Evolutionary conservation across 192 early-diverging fungal species (phyloP), one percentile per base, ranked within the genome.

Genomic region (Gryganskiella cystojenkinii): DNA sequence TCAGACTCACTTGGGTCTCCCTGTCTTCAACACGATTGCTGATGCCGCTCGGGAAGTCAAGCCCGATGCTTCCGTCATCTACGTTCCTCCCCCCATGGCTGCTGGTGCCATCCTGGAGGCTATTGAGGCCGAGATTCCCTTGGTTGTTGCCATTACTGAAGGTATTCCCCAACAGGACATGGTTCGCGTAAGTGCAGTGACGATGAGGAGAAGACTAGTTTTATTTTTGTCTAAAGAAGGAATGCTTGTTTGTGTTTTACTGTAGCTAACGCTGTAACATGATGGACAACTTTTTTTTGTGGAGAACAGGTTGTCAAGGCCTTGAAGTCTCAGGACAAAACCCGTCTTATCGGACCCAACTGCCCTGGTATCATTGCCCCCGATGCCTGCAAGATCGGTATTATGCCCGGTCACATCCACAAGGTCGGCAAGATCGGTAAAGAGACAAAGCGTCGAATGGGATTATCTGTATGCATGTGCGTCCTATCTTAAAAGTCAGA

Each of bases 331-430:
- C 98, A 99, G 86, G 83, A 84, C 80, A 97, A 95, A 87, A 92
- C 97, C 33, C 93, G 98, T 69, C 87, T 99, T 50, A 92, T 99
- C 50, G 98, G 98, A 50, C 98, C 98, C 79, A 99, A 99, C 94
- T 99, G 98, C 85, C 98, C 98, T 8, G 98, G 98, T 67, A 98
- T 99, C 83, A 99, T 99, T 84, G 92, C 92, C 44, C 95, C 97
- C 28, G 92, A 87, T 33, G 93, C 92, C 66, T 99, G 98, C 90
- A 99, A 99, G 90, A 99, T 99, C 56, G 98, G 98, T 61, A 99
- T 99, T 84, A 99, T 99, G 98, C 98, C 98, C 30, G 98, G 95
- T 58, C 95, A 97, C 84, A 99, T 99, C 81, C 95, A 99, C 90
- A 90, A 86, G 82, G 92, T 86, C 74, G 98, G 98, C 67, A 96